These are phyloP conservation scores for Neofusicoccum laricinum DNA, from an alignment of 2,329 filamentous ascomycete species.

Conservation along the genomic window DNA sequence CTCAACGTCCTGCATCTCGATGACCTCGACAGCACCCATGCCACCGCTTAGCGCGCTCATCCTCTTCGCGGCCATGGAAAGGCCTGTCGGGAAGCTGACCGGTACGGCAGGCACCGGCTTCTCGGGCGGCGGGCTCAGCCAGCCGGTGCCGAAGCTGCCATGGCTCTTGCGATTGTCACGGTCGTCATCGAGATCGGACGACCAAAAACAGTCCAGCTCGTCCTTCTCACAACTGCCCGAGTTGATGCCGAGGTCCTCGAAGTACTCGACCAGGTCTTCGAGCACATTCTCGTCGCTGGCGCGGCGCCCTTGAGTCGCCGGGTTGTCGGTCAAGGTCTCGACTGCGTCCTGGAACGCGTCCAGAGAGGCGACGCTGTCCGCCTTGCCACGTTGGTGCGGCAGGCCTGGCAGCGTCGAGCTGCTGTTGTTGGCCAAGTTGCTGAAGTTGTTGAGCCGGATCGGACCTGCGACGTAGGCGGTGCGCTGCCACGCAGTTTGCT, in stretches of 20 bases:
- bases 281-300: constrained; percentile 33
- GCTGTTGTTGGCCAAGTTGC: background rate
- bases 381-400: background rate
- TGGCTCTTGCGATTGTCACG: background rate
- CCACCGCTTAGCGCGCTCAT: background rate
- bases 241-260: constrained; percentile 38
- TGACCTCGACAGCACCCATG: constrained; percentile 8
- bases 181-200: constrained; percentile 21
- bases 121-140: background rate
- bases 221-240: background rate
- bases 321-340: background rate
- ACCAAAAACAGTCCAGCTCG: constrained; percentile 7
- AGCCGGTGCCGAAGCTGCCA: background rate
- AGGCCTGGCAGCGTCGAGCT: background rate
- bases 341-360: constrained; percentile 9
- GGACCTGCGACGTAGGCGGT: constrained; percentile 42
- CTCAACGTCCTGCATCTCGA: background rate
- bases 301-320: constrained; percentile 21
- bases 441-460: constrained; percentile 36
- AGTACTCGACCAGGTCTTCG: constrained; percentile 43
- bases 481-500: constrained; percentile 32
- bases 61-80: background rate
- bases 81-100: background rate
- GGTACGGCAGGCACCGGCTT: background rate
- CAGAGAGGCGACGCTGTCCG: background rate